Evolutionary conservation across 1,139 yeast species (phyloP), one percentile per base, ranked within the genome.

Genomic region (Zygosaccharomyces pseudobailii): DNA sequence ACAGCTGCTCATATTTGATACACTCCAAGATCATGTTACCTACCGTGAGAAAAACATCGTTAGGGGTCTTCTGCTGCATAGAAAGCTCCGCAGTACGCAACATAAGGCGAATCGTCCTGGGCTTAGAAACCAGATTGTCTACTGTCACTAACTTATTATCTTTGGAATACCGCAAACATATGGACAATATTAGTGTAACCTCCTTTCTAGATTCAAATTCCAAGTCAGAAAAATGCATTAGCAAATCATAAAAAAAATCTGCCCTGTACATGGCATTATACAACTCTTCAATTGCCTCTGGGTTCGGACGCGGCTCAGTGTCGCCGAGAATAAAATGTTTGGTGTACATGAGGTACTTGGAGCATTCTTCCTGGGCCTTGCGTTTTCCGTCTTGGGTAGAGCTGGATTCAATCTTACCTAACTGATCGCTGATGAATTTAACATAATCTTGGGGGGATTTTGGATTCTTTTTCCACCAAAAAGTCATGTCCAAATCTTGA

Each of bases 121-220:
- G 90, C 52, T 80, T 78, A 27, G 78, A 71, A 20, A 84, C 69
- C 42, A 92, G 68, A 64, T 89, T 87, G 59, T 90, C 97, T 19
- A 88, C 92, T 0, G 96, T 88, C 24, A 96, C 96, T 20, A 84
- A 79, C 55, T 87, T 76, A 59, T 75, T 79, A 45, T 89, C 92
- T 42, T 81, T 79, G 55, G 85, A 87, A 50, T 96, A 82, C 58
- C 94, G 82, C 52, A 92, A 74, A 44, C 94, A 73, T 3, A 89
- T 81, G 57, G 83, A 79, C 63, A 88, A 89, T 45, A 92, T 67
- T 10, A 79, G 73, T 9, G 81, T 77, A 13, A 88, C 95, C 58
- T 87, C 95, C 62, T 90, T 89, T 49, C 96, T 75, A 35, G 95
- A 80, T 63, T 92, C 97, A 66, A 92, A 90, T 56, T 88, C 97